Percentiles rank a stretch among this genome's conserved stretches.
These are phyloP conservation scores for Alternaria solani DNA, from an alignment of 2,329 filamentous ascomycete species.

Conservation along the genomic window DNA sequence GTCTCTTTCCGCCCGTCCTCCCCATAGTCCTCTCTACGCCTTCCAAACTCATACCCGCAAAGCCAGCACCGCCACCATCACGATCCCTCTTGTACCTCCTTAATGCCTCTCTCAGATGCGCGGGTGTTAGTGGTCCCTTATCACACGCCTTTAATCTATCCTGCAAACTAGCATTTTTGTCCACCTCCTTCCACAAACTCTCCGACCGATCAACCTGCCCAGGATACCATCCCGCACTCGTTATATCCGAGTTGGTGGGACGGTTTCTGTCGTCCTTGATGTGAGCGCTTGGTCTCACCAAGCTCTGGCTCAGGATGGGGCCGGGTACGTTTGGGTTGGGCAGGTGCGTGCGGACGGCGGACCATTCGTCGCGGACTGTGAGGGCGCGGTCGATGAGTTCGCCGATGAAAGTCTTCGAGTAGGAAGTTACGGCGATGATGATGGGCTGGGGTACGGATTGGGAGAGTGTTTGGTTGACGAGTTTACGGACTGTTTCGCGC, in stretches of 20 bases:
- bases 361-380: conserved; percentile 75
- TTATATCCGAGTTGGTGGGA: conserved; percentile 40
- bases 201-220: conserved; percentile 34
- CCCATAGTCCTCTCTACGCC: conserved; percentile 56
- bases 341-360: conserved; percentile 55
- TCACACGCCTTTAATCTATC: conserved; percentile 47
- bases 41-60: conserved; percentile 59
- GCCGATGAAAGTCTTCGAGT: conserved; percentile 79
- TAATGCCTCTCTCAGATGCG: conserved; percentile 77
- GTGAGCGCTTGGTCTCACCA: conserved; percentile 42
- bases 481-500: conserved; percentile 73
- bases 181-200: conserved; percentile 40
- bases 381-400: conserved; percentile 77
- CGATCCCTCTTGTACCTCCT: conserved; percentile 70
- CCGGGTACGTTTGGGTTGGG: conserved; percentile 43
- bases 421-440: conserved; percentile 76
- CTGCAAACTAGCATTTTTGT: conserved; percentile 31
- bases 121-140: conserved; percentile 70
- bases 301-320: conserved; percentile 34
- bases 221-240: conserved; percentile 33
- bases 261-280: conserved; percentile 38
- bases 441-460: conserved; percentile 79
- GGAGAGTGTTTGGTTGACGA: conserved; percentile 81
- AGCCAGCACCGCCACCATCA: conserved; percentile 67
- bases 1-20: conserved; percentile 55